Evolutionary conservation across 768 basidiomycete genomes (phyloP).

Genomic region (Xanthoconium stramineum): DNA sequence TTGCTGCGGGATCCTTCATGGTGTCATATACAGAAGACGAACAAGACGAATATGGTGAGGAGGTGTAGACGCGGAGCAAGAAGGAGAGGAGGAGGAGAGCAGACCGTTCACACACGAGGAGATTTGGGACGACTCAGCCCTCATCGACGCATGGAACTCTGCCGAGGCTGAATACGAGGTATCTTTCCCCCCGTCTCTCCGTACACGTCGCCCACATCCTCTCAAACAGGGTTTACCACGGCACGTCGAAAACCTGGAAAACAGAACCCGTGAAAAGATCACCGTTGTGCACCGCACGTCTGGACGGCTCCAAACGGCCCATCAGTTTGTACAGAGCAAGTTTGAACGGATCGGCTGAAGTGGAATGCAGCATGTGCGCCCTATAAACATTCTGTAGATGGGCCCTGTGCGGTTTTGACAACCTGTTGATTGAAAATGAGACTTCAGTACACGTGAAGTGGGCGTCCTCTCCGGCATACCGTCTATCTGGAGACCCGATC

Average conservation of each 20-base stretch:
- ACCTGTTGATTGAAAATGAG: constrained; percentile 34
- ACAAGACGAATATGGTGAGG: constrained; percentile 25
- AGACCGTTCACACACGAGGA: constrained; percentile 67
- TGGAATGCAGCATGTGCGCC: constrained; percentile 85
- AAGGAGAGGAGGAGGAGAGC: constrained; percentile 47
- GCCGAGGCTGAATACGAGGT: constrained; percentile 80
- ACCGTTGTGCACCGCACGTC: constrained; percentile 76
- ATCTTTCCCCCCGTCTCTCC: background rate
- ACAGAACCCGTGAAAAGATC: constrained; percentile 66
- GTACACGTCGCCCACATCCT: background rate
- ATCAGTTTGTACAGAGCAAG: constrained; percentile 94
- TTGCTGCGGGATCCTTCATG: no score
- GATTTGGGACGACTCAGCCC: constrained; percentile 83
- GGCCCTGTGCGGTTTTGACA: constrained; percentile 73
- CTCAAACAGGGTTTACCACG: constrained; percentile 53
- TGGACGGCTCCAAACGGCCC: constrained; percentile 82
- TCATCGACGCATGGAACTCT: constrained; percentile 82
- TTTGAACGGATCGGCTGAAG: constrained; percentile 92
- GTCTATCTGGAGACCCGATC: constrained; percentile 76
- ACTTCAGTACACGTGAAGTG: background rate
- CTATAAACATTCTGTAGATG: constrained; percentile 79
- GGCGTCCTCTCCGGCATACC: constrained; percentile 40
- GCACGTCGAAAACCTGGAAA: constrained; percentile 69
- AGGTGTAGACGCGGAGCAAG: constrained; percentile 32
- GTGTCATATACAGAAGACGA: constrained; percentile 2